Evolutionary conservation across 768 basidiomycete genomes (phyloP).

Genomic region (Panaeolus papilionaceus): DNA sequence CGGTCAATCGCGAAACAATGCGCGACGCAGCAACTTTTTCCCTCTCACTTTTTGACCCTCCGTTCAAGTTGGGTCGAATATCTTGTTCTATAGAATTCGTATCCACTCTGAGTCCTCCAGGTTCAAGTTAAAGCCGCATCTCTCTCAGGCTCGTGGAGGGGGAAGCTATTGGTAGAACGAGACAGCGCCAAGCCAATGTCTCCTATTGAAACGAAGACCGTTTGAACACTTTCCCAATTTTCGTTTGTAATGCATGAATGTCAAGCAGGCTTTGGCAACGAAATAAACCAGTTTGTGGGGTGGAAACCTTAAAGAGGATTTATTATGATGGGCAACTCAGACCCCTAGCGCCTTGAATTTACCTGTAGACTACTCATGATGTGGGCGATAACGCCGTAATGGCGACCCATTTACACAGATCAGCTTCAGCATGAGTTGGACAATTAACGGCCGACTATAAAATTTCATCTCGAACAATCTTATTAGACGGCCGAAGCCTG

Average conservation of each 20-base stretch:
- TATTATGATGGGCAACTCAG: no score
- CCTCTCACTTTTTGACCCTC: neutral
- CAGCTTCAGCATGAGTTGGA: neutral
- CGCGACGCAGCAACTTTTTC: neutral
- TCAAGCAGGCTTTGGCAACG: neutral
- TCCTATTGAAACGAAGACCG: neutral
- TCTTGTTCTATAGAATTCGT: neutral
- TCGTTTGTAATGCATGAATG: neutral
- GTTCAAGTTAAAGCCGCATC: neutral
- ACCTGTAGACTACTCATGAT: no score
- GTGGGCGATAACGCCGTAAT: neutral
- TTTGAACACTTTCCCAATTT: neutral
- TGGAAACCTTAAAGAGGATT: neutral
- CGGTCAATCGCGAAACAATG: neutral
- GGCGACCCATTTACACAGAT: neutral
- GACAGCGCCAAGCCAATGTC: neutral
- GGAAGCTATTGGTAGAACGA: neutral
- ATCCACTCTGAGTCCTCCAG: neutral
- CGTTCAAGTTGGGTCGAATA: neutral
- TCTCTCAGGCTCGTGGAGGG: conserved; percentile 8
- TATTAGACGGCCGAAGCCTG: neutral
- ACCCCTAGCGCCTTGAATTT: neutral
- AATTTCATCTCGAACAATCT: neutral
- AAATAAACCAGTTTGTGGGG: neutral
- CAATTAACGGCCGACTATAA: neutral